A percentile compares a stretch with the other conserved stretches of the same genome.
Evolutionary conservation across 164 flowering plant species (phyloP).

Genomic region (Magnolia kwangsiensis): DNA sequence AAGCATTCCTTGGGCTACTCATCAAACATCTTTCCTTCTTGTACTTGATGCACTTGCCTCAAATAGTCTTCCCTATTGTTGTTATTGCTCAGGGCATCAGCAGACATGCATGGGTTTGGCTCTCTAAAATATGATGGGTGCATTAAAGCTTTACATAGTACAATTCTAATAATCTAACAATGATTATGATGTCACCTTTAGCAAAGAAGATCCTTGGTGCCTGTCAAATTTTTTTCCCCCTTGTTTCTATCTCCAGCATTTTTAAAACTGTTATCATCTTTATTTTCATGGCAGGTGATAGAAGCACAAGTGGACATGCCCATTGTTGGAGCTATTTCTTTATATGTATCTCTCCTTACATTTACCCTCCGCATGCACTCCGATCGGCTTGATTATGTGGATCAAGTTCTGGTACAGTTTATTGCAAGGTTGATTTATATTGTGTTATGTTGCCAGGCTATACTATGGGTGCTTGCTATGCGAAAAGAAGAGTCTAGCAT

Average conservation of each 20-base stretch:
- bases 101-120: not conserved
- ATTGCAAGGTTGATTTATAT: not conserved
- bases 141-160: not conserved
- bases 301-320: constrained; percentile 96
- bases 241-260: not conserved
- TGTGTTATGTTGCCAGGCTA: not conserved
- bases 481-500: no score
- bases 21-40: no score
- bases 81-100: not conserved
- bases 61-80: not conserved
- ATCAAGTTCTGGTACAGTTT: constrained; percentile 86
- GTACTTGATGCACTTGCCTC: not conserved
- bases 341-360: constrained; percentile 90
- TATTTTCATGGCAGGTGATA: constrained; percentile 63
- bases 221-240: not conserved
- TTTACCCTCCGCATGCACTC: constrained; percentile 96
- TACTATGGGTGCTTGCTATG: no score
- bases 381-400: constrained; percentile 97
- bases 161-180: not conserved
- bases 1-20: no score
- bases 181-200: not conserved
- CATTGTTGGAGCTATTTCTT: constrained; percentile 65
- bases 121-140: not conserved
- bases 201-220: not conserved
- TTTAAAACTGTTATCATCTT: not conserved